A percentile compares a stretch with the other conserved stretches of the same genome.
phyloP scores from a whole-genome alignment of 176 grass and related monocot species.

The Carex pumila region DNA sequence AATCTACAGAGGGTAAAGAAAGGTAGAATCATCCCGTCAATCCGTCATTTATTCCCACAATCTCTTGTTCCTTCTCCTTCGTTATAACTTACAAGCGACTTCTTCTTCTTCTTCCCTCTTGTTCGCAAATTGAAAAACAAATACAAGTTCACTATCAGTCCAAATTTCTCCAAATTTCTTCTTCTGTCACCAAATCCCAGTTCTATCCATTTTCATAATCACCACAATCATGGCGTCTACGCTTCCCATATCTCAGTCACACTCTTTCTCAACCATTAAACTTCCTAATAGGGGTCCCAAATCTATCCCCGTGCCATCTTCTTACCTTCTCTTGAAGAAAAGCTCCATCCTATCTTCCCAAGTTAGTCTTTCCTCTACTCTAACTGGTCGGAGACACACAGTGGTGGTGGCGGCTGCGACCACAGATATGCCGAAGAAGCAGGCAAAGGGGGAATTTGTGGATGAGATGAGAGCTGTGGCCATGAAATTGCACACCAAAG shows the following conservation, averaged over 20 bases:
- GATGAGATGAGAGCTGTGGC: constrained; percentile 91
- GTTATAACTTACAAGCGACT: constrained; percentile 14
- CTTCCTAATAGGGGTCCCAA: background rate
- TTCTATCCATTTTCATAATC: background rate
- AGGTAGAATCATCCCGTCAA: background rate
- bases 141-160: background rate
- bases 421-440: constrained; percentile 25
- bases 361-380: background rate
- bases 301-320: background rate
- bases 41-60: background rate
- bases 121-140: background rate
- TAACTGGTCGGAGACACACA: constrained; percentile 2
- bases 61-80: background rate
- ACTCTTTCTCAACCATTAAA: constrained; percentile 10
- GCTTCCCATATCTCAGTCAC: constrained; percentile 26
- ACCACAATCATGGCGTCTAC: constrained; percentile 23
- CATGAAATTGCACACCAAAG: constrained; percentile 84
- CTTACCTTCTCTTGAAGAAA: background rate
- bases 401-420: constrained; percentile 2
- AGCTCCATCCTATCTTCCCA: background rate
- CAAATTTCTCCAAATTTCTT: background rate
- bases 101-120: background rate
- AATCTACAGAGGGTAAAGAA: background rate
- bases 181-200: background rate
- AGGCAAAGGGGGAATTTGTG: constrained; percentile 55